phyloP scores from a whole-genome alignment of 768 basidiomycete species.

The Asterophora parasitica region DNA sequence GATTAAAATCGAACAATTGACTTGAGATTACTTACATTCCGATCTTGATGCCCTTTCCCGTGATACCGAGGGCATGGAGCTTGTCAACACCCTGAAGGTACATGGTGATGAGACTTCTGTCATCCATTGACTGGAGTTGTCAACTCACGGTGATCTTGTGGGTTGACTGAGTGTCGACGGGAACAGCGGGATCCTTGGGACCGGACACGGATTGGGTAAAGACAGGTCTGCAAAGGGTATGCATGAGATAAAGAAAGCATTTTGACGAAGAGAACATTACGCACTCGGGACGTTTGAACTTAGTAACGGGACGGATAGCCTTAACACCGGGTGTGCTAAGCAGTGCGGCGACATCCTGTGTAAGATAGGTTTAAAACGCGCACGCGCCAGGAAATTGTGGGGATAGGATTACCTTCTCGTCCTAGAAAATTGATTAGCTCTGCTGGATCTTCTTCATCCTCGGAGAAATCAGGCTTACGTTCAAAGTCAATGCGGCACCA shows the following conservation, averaged over 20 bases:
- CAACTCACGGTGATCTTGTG: constrained; percentile 51
- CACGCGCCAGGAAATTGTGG: not conserved
- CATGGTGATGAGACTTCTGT: not conserved
- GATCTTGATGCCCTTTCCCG: constrained; percentile 62
- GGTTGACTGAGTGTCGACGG: constrained; percentile 44
- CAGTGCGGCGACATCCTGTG: constrained; percentile 41
- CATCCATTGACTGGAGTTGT: not conserved
- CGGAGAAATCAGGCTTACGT: constrained; percentile 24
- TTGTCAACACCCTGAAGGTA: constrained; percentile 51
- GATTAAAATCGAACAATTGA: not conserved
- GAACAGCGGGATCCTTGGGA: constrained; percentile 35
- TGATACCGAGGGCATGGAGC: constrained; percentile 56
- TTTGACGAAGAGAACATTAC: not conserved
- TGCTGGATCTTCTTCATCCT: not conserved
- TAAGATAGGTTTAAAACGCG: constrained; percentile 16
- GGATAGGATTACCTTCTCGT: constrained; percentile 21
- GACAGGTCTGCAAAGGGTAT: constrained; percentile 34
- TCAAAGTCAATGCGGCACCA: constrained; percentile 51
- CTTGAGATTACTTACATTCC: constrained; percentile 42
- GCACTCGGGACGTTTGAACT: constrained; percentile 39
- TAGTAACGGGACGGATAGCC: constrained; percentile 50
- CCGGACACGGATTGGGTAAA: constrained; percentile 36
- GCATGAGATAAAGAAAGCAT: not conserved
- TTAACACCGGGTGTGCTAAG: constrained; percentile 46
- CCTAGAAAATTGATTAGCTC: constrained; percentile 8